A percentile compares a stretch with the other conserved stretches of the same genome.
These are phyloP conservation scores for Sanghuangporus weigelae DNA, from an alignment of 1,284 basidiomycete genomes.

Conservation along the genomic window DNA sequence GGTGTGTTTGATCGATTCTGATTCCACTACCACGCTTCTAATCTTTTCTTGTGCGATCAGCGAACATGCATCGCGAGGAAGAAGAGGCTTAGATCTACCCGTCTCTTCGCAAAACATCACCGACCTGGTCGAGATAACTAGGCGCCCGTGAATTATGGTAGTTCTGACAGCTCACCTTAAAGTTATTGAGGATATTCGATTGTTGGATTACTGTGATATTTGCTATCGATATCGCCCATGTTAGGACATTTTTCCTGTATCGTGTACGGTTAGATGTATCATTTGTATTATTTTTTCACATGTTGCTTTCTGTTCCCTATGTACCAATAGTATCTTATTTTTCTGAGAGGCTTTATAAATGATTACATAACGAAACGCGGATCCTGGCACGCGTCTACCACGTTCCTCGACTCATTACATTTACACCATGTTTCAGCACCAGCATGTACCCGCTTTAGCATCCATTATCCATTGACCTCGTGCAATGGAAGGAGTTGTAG, in stretches of 20 bases:
- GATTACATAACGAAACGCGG: not conserved
- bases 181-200: not conserved
- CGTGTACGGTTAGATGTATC: not conserved
- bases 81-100: not conserved
- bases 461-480: not conserved
- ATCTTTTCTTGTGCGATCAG: slow-evolving; percentile 20
- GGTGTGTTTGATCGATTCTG: slow-evolving; percentile 32
- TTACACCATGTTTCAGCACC: not conserved
- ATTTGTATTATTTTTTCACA: not conserved
- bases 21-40: slow-evolving; percentile 16
- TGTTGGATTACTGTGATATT: not conserved
- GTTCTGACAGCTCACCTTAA: not conserved
- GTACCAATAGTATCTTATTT: not conserved
- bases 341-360: not conserved
- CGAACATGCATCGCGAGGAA: slow-evolving; percentile 14
- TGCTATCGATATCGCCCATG: not conserved
- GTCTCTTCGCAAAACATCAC: not conserved
- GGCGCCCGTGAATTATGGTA: not conserved
- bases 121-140: not conserved
- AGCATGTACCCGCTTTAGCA: not conserved
- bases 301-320: not conserved
- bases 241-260: not conserved
- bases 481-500: slow-evolving; percentile 4
- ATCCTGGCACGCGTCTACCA: not conserved
- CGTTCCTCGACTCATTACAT: not conserved